Evolutionary conservation across 148 eudicot species (phyloP).

Genomic region (Mesembryanthemum crystallinum): DNA sequence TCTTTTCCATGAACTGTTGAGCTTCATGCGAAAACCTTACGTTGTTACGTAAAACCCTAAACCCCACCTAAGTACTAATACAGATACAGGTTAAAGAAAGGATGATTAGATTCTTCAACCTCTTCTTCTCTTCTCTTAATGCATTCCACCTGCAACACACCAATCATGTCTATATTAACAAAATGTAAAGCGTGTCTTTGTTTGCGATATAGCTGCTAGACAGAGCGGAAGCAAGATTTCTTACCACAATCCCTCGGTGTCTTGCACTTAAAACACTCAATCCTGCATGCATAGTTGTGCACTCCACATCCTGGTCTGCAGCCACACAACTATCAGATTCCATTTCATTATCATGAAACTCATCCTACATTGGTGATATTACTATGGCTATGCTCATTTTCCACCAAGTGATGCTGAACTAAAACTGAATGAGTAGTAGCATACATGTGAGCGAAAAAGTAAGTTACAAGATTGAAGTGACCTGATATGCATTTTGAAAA

Average conservation of each 20-base stretch:
- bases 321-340: background rate
- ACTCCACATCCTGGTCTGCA: conserved; percentile 59
- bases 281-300: conserved; percentile 84
- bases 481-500: too few species aligned
- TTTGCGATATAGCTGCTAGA: conserved; percentile 15
- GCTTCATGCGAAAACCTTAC: background rate
- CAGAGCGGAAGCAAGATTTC: conserved; percentile 17
- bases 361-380: background rate
- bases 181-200: background rate
- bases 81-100: background rate
- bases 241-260: conserved; percentile 50
- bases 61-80: background rate
- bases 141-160: conserved; percentile 12
- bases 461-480: too few species aligned
- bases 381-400: too few species aligned
- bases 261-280: conserved; percentile 67
- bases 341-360: background rate
- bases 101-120: background rate
- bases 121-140: background rate
- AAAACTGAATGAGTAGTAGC: too few species aligned
- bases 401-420: too few species aligned
- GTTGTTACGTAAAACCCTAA: background rate
- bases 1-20: background rate
- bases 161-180: background rate
- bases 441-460: too few species aligned